Base-by-base conservation (phyloP, 1,139 yeast genomes). In the Nakaseomyces bracarensis region DNA sequence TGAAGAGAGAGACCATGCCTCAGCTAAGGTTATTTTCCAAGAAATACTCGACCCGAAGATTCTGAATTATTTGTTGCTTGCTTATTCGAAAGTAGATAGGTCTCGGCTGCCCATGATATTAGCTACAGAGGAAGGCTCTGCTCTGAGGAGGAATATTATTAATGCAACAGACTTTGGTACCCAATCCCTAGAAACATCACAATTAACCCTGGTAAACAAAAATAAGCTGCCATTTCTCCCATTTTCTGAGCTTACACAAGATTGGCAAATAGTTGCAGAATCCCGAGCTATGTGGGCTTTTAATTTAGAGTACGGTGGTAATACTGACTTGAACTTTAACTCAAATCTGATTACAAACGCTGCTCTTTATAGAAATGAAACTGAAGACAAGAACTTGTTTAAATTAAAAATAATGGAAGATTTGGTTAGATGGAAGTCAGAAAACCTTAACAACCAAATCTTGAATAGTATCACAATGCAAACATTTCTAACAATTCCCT, bases 241-340 rank as follows among this genome's bases (percentile, higher is more conserved):
- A 0, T 46, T 71, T 1, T 55, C 65, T 2, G 69, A 69, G 25
- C 59, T 81, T 10, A 53, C 59, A 1, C 61, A 66, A 4, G 51
- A 52, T 9, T 56, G 54, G 22, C 77, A 78, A 47, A 65, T 84
- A 1, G 47, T 83, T 40, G 79, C 82, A 0, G 97, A 89, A 62
- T 77, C 93, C 0, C 71, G 77, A 43, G 97, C 97, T 0, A 46
- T 89, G 10, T 77, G 93, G 79, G 73, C 55, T 15, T 60, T 58
- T 41, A 52, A 56, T 45, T 37, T 59, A 9, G 59, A 56, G 36
- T 48, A 40, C 31, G 62, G 61, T 25, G 53, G 57, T 4, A 29
- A 25, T 27, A 25, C 29, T 21, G 33, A 33, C 13, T 19, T 11
- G 39, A 20, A 20, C 14, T 8, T 20, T 11, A 20, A 20, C 2